Evolutionary conservation across 331 rosid genomes (phyloP).

Genomic region (Arachis monticola): DNA sequence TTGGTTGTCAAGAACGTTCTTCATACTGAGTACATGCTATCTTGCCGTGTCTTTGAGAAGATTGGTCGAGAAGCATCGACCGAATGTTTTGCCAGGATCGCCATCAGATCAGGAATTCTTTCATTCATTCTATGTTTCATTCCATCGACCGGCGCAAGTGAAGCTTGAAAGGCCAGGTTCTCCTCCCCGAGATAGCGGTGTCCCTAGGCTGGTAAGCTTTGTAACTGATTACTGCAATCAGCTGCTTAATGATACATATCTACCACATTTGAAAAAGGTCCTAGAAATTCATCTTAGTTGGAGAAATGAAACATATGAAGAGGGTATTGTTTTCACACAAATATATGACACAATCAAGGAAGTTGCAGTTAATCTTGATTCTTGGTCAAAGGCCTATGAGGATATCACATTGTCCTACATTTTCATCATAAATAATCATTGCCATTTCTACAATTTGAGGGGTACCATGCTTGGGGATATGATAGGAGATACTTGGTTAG

Average conservation of each 20-base stretch:
- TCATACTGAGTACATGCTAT: constrained; percentile 58
- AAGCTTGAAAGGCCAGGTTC: constrained; percentile 63
- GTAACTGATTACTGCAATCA: constrained; percentile 71
- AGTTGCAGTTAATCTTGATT: constrained; percentile 70
- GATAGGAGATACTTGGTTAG: constrained; percentile 90
- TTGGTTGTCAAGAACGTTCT: constrained; percentile 57
- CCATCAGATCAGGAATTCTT: constrained; percentile 59
- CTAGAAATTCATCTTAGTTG: constrained; percentile 69
- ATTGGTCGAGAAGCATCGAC: constrained; percentile 49
- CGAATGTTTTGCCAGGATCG: constrained; percentile 63
- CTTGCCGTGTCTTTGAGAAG: constrained; percentile 57
- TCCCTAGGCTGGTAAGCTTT: constrained; percentile 74
- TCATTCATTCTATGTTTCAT: constrained; percentile 70
- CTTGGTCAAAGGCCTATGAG: constrained; percentile 77
- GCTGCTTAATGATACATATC: constrained; percentile 65
- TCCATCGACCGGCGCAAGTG: constrained; percentile 78
- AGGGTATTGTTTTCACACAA: constrained; percentile 48
- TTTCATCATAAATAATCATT: constrained; percentile 97
- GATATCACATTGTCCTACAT: constrained; percentile 68
- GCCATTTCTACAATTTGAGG: constrained; percentile 66
- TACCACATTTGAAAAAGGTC: constrained; percentile 64
- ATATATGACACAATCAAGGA: constrained; percentile 62
- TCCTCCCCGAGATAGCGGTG: constrained; percentile 80
- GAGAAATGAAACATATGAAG: constrained; percentile 57
- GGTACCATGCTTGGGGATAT: constrained; percentile 73